Conservation (phyloP, 306 rosid species). For the Amphicarpaea edgeworthii region DNA sequence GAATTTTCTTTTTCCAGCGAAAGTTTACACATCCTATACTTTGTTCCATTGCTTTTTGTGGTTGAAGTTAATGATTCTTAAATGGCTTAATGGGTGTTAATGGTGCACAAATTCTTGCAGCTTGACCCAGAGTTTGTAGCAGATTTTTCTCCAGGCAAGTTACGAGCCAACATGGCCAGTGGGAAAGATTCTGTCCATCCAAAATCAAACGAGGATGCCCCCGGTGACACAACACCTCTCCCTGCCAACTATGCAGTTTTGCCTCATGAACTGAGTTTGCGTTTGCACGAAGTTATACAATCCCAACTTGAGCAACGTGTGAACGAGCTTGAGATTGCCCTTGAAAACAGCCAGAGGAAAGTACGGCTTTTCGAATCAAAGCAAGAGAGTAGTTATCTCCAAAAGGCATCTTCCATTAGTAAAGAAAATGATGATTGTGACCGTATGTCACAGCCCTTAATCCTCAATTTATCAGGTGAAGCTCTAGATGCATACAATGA, state of each 20-base stretch:
- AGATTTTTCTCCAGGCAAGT: conserved; percentile 77
- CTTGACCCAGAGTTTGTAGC: conserved; percentile 72
- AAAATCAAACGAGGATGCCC: conserved; percentile 54
- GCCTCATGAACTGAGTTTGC: conserved; percentile 80
- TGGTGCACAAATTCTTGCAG: conserved; percentile 63
- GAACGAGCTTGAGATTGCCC: conserved; percentile 86
- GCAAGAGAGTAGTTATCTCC: conserved; percentile 33
- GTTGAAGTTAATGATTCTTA: conserved; percentile 32
- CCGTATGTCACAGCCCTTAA: conserved; percentile 55
- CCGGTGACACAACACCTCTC: conserved; percentile 48
- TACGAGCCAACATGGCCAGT: conserved; percentile 56
- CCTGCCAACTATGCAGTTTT: conserved; percentile 72
- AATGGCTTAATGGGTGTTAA: conserved; percentile 29
- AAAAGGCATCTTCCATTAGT: conserved; percentile 43
- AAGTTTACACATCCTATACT: conserved; percentile 1
- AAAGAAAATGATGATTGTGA: conserved; percentile 53
- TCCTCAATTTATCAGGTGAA: conserved; percentile 81
- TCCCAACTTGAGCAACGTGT: conserved; percentile 80
- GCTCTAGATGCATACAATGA: conserved; percentile 88
- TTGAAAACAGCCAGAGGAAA: conserved; percentile 70
- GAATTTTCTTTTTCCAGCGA: not conserved
- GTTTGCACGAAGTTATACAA: conserved; percentile 78
- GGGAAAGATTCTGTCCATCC: conserved; percentile 32
- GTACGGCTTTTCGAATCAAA: conserved; percentile 52
- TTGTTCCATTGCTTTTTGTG: not conserved